A percentile compares a stretch with the other conserved stretches of the same genome.
phyloP scores from a whole-genome alignment of 2,329 filamentous ascomycete genomes.

The Colletotrichum sp. region DNA sequence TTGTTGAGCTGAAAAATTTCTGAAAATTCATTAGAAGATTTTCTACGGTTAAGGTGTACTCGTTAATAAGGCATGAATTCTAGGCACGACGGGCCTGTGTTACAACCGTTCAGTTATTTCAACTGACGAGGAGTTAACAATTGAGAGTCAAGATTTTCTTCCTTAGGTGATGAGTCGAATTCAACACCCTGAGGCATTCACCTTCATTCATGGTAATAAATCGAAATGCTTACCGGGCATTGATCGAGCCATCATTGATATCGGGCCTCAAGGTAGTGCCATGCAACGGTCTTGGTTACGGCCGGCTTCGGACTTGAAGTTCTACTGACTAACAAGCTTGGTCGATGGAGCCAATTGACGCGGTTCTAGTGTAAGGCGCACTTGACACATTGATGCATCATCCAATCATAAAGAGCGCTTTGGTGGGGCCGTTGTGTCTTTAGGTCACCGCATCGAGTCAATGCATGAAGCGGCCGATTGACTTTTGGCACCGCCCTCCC shows the following conservation, averaged over 20 bases:
- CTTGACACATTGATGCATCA: neutral
- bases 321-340: neutral
- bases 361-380: slow-evolving; percentile 12
- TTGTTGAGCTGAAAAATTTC: neutral
- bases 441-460: neutral
- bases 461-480: neutral
- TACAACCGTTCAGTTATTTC: neutral
- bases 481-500: neutral
- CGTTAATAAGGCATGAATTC: neutral
- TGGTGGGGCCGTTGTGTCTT: neutral
- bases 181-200: accelerated
- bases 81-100: accelerated
- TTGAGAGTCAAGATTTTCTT: neutral
- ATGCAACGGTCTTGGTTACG: neutral
- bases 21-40: neutral
- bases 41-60: neutral
- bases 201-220: neutral
- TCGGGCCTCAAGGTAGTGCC: neutral
- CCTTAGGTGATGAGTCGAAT: accelerated
- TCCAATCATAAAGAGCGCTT: neutral
- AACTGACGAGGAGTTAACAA: neutral
- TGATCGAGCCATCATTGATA: neutral
- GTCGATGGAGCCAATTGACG: neutral
- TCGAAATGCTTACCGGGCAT: accelerated
- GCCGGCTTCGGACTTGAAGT: neutral